Base-by-base conservation (phyloP, 495 filamentous ascomycete species). In the Hyaloscypha hepaticicola region DNA sequence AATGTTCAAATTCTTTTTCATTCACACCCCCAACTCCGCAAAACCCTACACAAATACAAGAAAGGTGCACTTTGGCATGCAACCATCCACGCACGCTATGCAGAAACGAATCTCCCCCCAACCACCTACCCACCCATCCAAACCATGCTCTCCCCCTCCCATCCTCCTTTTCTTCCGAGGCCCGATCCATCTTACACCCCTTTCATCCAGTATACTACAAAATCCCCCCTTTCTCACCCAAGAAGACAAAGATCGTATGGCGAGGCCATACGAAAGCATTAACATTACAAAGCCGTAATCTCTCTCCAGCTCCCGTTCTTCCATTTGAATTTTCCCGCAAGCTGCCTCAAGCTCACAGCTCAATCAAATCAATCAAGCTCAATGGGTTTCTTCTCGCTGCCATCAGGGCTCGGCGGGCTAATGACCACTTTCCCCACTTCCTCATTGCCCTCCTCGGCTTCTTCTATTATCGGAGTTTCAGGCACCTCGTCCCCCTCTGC, bases 371-470 rank as follows among this genome's bases (percentile, higher is more conserved):
- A 66, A n/a, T 76, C 74, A 33, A 80, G 57, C 61, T 73, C 59
- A 63, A 77, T 65, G 5, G 72, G 72, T 66, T 71, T 70, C 34
- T 53, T 70, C 55, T 72, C 60, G n/a, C 61, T 69, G 27, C 77
- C 70, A 9, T 78, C 75, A 16, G 78, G 79, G 55, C 76, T 79
- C 9, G 79, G 79, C 22, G 77, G 78, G 49, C 75, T 77, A 19
- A 81, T 67, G 19, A 76, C 76, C 16, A 63, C 65, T 21, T 66
- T 71, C 14, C 48, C 61, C 34, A 50, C 59, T 5, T 65, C 68
- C 9, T 65, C 67, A 3, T 72, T 65, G 28, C 69, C 73, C 7
- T 69, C 51, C 38, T 68, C 72, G 5, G 19, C 50, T 26, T 53
- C 25, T 21, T 53, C 50, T 5, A 27, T 26, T 9, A 53, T 25